phyloP scores from a whole-genome alignment of 2,329 filamentous ascomycete genomes.

The Chaetomium olivaceum region DNA sequence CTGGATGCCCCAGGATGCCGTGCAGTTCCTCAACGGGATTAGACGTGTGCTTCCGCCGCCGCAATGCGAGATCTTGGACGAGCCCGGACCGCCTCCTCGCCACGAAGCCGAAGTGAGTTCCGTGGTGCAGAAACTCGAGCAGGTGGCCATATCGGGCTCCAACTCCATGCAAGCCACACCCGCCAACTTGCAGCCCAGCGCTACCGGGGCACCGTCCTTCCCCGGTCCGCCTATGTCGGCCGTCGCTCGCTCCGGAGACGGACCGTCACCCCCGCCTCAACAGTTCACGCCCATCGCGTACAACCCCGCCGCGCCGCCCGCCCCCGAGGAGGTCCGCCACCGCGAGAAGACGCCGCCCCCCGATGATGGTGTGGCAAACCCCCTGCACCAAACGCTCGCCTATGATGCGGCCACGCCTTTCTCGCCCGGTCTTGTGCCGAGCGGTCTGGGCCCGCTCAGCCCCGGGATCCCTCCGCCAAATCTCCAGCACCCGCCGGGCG shows the following conservation, averaged over 20 bases:
- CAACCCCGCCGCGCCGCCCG: constrained; percentile 75
- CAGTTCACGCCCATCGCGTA: constrained; percentile 68
- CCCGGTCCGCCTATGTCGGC: constrained; percentile 45
- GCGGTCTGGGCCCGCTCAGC: constrained; percentile 47
- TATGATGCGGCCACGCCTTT: constrained; percentile 57
- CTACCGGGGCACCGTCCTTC: constrained; percentile 39
- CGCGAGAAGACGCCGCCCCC: constrained; percentile 80
- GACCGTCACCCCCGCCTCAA: constrained; percentile 38
- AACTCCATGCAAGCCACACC: constrained; percentile 43
- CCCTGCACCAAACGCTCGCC: constrained; percentile 58
- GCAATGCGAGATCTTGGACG: constrained; percentile 65
- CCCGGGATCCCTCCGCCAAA: constrained; percentile 41
- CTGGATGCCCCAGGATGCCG: constrained; percentile 72
- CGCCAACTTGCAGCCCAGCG: constrained; percentile 25
- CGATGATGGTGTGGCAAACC: constrained; percentile 63
- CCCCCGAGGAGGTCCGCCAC: constrained; percentile 69
- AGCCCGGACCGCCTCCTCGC: constrained; percentile 55
- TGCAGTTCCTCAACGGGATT: constrained; percentile 68
- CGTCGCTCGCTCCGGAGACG: constrained; percentile 31
- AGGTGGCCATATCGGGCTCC: constrained; percentile 65
- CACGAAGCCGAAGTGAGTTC: constrained; percentile 58
- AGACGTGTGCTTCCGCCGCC: constrained; percentile 62
- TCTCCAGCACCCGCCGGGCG: constrained; percentile 43
- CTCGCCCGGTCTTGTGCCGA: constrained; percentile 53
- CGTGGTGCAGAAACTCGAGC: constrained; percentile 73